Base-by-base conservation (phyloP, 805 yeast species). In the Ogataea glucozyma region DNA sequence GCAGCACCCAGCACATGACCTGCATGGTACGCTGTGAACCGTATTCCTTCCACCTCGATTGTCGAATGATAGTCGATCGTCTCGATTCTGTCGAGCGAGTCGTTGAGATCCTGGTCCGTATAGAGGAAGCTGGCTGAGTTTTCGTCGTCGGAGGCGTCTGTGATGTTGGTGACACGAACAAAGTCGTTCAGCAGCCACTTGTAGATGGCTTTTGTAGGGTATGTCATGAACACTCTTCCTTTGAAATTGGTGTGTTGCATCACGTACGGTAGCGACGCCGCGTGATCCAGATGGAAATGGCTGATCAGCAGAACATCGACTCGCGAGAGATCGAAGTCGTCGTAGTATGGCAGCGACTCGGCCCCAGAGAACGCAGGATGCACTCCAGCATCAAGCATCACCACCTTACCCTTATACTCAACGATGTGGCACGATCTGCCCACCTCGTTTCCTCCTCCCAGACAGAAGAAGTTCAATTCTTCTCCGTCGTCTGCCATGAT, bases 1-100 rank as follows among this genome's bases (percentile, higher is more conserved):
- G 98, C 97, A 9, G 99, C 98, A 42, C 99, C 99, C 32, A 93
- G 71, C 10, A 93, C 99, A 73, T 93, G 99, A n/a, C 99, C 99
- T 6, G 99, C 99, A 67, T 91, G 99, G 64, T 85, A 93, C 1
- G 99, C 99, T 1, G 99, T 93, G 69, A 93, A 91, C 58, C 93
- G 75, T 43, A 93, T 83, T 40, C 99, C 99, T 46, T 87, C 95
- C 26, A 90, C 86, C 55, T 93, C 98, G 51, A 88, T 78, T 0
- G 99, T 93, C 4, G 97, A 88, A 64, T 93, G 98, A 64, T 85
- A 93, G 63, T 93, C 99, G 18, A 93, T 79, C 1, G 98, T 88
- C 63, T 93, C 98, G 37, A 93, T 93, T 49, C 78, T 71, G 57
- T 89, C 97, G 57, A 91, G 88, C 0, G 97, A 87, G 40, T 81